phyloP scores from a whole-genome alignment of 495 filamentous ascomycete genomes.

The Jackrogersella multiformis region DNA sequence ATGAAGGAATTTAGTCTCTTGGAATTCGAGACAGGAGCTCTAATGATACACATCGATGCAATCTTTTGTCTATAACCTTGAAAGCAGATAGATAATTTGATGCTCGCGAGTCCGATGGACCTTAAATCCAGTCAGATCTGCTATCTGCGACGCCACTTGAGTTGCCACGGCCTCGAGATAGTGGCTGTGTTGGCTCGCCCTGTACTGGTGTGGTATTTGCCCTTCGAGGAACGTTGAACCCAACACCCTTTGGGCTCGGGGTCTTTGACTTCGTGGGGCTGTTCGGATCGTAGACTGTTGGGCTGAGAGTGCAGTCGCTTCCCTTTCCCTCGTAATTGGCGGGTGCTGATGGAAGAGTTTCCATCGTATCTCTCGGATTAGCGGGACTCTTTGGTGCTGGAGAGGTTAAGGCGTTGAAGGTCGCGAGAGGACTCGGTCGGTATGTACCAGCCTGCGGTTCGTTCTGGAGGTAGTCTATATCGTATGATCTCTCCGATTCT shows the following conservation, averaged over 20 bases:
- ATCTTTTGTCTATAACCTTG: constrained; percentile 35
- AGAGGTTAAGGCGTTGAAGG: constrained; percentile 10
- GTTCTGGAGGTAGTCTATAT: constrained; percentile 47
- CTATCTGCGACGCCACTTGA: constrained; percentile 28
- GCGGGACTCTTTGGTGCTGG: constrained; percentile 14
- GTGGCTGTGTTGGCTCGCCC: not conserved
- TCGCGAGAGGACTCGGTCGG: constrained; percentile 45
- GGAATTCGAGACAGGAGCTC: constrained; percentile 11
- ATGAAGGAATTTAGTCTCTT: constrained; percentile 19
- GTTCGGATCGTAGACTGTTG: constrained; percentile 53
- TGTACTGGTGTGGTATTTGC: constrained; percentile 41
- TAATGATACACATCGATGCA: constrained; percentile 33
- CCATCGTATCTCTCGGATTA: constrained; percentile 46
- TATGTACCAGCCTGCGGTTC: constrained; percentile 28
- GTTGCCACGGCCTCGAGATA: constrained; percentile 32
- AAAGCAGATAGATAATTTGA: constrained; percentile 1
- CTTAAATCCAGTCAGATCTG: constrained; percentile 43
- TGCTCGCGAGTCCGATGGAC: not conserved
- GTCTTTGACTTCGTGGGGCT: constrained; percentile 55
- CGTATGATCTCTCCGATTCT: constrained; percentile 45
- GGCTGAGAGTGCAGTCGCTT: constrained; percentile 48
- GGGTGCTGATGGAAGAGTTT: constrained; percentile 50
- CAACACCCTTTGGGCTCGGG: constrained; percentile 56
- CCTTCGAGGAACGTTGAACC: constrained; percentile 48
- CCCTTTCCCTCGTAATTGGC: constrained; percentile 19